Percentiles rank a stretch among this genome's conserved stretches.
phyloP scores from a whole-genome alignment of 805 yeast species.

The Candida patagonica region DNA sequence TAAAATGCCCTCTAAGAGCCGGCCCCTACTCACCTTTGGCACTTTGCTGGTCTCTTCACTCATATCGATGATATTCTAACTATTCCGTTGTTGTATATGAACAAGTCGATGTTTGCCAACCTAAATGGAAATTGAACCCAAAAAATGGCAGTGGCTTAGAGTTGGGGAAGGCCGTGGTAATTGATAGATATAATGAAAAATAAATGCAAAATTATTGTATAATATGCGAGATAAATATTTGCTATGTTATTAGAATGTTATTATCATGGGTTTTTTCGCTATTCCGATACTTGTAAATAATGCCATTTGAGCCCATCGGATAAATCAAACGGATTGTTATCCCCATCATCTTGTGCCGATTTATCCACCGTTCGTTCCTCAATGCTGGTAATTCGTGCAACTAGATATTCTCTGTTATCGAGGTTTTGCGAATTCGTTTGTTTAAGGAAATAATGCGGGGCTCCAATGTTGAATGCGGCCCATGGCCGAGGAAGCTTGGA shows the following conservation, averaged over 20 bases:
- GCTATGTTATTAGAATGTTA: too few species aligned
- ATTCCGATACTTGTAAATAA: slow-evolving; percentile 36
- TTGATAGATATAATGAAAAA: too few species aligned
- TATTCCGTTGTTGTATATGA: too few species aligned
- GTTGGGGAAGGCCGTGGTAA: too few species aligned
- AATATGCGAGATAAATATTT: too few species aligned
- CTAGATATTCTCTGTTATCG: slow-evolving; percentile 65
- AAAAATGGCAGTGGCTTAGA: too few species aligned
- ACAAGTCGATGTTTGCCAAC: too few species aligned
- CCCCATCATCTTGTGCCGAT: slow-evolving; percentile 31
- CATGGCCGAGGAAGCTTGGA: slow-evolving; percentile 45
- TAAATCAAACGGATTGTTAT: slow-evolving; percentile 57
- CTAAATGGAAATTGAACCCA: too few species aligned
- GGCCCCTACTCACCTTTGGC: too few species aligned
- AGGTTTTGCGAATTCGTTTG: slow-evolving; percentile 31
- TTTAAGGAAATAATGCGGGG: slow-evolving; percentile 72
- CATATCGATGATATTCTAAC: too few species aligned
- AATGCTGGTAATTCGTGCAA: slow-evolving; percentile 57
- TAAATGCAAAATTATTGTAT: too few species aligned
- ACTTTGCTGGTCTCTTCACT: too few species aligned
- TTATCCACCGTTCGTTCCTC: slow-evolving; percentile 40
- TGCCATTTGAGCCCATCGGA: slow-evolving; percentile 58
- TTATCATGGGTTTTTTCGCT: slow-evolving; percentile 19
- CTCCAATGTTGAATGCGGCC: slow-evolving; percentile 92
- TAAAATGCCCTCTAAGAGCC: background rate